A percentile compares a stretch with the other conserved stretches of the same genome.
phyloP scores from a whole-genome alignment of 208 protist genomes.

The Crithidia brevicula region DNA sequence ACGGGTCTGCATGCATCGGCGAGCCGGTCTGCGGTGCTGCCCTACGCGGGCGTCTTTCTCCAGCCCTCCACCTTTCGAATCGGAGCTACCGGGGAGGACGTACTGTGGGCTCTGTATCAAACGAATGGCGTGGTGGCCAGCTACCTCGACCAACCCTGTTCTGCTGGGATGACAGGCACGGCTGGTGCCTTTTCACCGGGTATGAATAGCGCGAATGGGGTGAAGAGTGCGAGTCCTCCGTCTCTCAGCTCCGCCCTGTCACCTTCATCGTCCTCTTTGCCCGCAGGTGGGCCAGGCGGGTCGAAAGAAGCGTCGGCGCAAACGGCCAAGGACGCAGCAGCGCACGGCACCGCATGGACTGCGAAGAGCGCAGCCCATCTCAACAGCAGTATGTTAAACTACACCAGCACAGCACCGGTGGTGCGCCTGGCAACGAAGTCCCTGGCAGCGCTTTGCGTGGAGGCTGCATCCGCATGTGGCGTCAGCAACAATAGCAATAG shows the following conservation, averaged over 20 bases:
- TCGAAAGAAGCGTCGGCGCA: too few species aligned
- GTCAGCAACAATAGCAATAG: background rate
- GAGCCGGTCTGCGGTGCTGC: too few species aligned
- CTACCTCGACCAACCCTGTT: conserved; percentile 6
- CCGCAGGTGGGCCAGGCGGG: too few species aligned
- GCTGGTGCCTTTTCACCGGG: background rate
- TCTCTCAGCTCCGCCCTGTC: too few species aligned
- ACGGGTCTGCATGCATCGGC: too few species aligned
- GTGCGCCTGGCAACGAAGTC: background rate
- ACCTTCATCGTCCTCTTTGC: too few species aligned
- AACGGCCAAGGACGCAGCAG: too few species aligned
- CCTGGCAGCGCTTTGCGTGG: too few species aligned
- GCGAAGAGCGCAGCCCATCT: too few species aligned
- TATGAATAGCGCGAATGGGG: background rate
- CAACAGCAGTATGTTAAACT: background rate
- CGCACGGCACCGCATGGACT: too few species aligned
- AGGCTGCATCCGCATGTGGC: background rate
- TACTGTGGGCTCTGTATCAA: conserved; percentile 16
- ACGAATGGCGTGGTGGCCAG: conserved; percentile 11
- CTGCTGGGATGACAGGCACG: background rate
- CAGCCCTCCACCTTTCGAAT: conserved; percentile 20
- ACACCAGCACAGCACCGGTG: too few species aligned
- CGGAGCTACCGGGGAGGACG: conserved; percentile 10
- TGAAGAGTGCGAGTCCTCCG: too few species aligned
- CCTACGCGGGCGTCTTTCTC: conserved; percentile 13